A percentile compares a stretch with the other conserved stretches of the same genome.
Evolutionary conservation across 192 early-diverging fungal genomes (phyloP).

Genomic region (Coemansia sp.): DNA sequence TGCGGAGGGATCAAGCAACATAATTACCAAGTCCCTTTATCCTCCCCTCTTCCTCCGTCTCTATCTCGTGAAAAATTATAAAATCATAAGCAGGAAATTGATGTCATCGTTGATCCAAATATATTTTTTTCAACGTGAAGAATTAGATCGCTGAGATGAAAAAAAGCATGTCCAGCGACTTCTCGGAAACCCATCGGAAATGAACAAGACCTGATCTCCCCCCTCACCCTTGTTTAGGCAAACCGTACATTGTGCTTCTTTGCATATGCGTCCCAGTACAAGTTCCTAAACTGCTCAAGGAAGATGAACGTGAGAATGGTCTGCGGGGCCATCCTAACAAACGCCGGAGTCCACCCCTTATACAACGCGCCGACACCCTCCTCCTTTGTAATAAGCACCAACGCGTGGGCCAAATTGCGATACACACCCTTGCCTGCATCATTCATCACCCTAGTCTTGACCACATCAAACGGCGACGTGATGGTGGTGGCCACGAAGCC

Average conservation of each 20-base stretch:
- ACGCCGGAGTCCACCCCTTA: conserved; percentile 84
- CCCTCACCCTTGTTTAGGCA: conserved; percentile 9
- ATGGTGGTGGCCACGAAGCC: conserved; percentile 74
- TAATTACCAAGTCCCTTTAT: too few relatives aligned
- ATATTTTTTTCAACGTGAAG: too few relatives aligned
- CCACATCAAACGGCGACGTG: conserved; percentile 75
- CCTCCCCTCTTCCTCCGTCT: too few relatives aligned
- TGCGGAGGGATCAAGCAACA: too few relatives aligned
- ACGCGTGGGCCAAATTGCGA: conserved; percentile 32
- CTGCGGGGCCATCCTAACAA: conserved; percentile 78
- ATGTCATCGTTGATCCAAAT: too few relatives aligned
- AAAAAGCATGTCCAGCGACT: too few relatives aligned
- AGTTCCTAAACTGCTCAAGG: conserved; percentile 68
- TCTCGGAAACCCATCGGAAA: too few relatives aligned
- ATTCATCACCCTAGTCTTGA: conserved; percentile 88
- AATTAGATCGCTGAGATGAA: too few relatives aligned
- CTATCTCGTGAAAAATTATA: too few relatives aligned
- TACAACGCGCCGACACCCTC: conserved; percentile 73
- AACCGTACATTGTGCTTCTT: conserved; percentile 28
- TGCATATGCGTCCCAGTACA: conserved; percentile 40
- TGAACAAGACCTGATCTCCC: too few relatives aligned
- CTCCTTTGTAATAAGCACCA: conserved; percentile 56
- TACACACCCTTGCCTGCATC: conserved; percentile 48
- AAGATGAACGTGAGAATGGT: conserved; percentile 83
- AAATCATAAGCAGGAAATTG: too few relatives aligned